Percentiles rank a stretch among this genome's conserved stretches.
phyloP scores from a whole-genome alignment of 2,329 filamentous ascomycete genomes.

The Fusarium denticulatum region DNA sequence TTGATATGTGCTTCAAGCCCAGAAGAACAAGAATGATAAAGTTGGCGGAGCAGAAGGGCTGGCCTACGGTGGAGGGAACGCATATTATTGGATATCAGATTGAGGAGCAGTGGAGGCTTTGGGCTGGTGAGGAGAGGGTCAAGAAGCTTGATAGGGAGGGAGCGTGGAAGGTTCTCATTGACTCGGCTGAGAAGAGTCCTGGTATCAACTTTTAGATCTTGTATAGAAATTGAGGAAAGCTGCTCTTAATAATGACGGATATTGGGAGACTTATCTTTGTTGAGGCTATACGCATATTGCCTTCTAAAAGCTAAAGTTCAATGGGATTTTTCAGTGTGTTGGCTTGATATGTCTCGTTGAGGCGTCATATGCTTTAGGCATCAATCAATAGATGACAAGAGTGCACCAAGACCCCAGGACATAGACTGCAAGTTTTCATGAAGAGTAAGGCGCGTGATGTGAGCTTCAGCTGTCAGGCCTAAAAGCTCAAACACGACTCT shows the following conservation, averaged over 20 bases:
- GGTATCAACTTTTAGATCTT: background rate
- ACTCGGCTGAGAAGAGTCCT: background rate
- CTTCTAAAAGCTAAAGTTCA: no score
- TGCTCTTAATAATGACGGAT: background rate
- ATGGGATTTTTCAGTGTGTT: no score
- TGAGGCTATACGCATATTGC: no score
- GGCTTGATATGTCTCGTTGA: no score
- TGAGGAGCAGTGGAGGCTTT: conserved; percentile 9
- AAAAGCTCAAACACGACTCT: no score
- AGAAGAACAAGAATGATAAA: conserved; percentile 12
- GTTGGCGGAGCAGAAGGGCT: background rate
- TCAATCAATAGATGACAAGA: no score
- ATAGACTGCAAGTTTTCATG: no score
- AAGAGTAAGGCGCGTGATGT: no score
- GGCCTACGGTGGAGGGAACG: conserved; percentile 1
- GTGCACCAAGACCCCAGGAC: no score
- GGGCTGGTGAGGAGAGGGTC: background rate
- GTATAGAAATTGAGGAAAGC: background rate
- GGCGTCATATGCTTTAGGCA: no score
- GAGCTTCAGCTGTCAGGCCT: no score
- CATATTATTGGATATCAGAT: conserved; percentile 11
- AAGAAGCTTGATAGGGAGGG: background rate
- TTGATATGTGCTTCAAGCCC: conserved; percentile 19
- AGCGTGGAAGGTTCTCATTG: conserved; percentile 6
- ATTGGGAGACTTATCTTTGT: no score